Base-by-base conservation (phyloP, 805 yeast species). In the Candida broadrunensis region DNA sequence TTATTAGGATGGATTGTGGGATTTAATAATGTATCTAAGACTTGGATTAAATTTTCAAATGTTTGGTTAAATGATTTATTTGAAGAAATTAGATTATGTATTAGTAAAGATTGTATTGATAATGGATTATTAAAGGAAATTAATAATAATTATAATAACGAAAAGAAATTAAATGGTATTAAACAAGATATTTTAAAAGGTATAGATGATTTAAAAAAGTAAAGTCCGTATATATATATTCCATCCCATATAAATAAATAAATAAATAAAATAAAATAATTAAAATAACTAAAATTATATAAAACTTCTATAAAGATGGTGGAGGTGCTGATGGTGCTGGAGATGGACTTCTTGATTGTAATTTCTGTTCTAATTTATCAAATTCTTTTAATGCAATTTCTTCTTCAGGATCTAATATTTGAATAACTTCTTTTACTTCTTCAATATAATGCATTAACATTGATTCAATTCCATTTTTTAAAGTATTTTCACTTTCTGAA, bases 381-480 rank as follows among this genome's bases (percentile, higher is more conserved):
- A 88, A 88, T 63, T 89, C 96, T 47, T 79, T 77, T 36, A 87
- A 60, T 1, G 96, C 91, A 30, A 88, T 75, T 60, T 83, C 91
- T 37, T 85, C 91, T 48, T 70, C 75, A 9, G 75, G 75, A 48
- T 88, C 96, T 38, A 85, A 67, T n/a, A 88, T 81, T 61, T 89
- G 97, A 55, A 83, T 81, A 16, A 93, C 97, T 33, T 85, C 85
- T 41, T 79, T 77, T 24, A 93, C 97, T 58, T 93, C 99, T 57
- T 95, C 99, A 29, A 95, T 91, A 60, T 93, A 93, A 65, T 91
- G 97, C 70, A 80, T 88, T 58, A 93, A 73, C 99, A 93, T 93
- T n/a, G 90, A 80, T 63, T 93, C 97, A 45, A 93, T 93, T 24
- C 99, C 99, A 54, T 89, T 81, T 65, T 90, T 91, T 57, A 93